phyloP scores from a whole-genome alignment of 352 stramenopile species.

The Globisporangium takayamanum region DNA sequence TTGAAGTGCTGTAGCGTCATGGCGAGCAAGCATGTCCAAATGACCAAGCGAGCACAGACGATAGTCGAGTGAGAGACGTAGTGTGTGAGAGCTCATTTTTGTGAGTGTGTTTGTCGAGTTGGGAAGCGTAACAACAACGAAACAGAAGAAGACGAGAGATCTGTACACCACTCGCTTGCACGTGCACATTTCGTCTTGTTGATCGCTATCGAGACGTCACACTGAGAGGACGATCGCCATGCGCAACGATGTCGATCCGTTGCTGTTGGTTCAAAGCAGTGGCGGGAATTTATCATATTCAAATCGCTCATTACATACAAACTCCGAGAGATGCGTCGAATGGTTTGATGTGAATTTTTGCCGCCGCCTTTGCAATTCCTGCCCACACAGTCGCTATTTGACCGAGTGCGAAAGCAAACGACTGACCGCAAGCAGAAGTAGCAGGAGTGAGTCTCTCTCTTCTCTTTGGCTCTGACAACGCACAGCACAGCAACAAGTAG shows the following conservation, averaged over 20 bases:
- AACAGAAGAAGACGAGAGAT: background rate
- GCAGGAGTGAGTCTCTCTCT: background rate
- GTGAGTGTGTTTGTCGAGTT: background rate
- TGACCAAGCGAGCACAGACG: background rate
- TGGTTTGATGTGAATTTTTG: too few species aligned
- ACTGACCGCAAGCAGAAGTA: background rate
- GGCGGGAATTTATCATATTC: too few species aligned
- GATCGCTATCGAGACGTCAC: too few species aligned
- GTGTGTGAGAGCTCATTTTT: background rate
- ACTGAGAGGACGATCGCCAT: too few species aligned
- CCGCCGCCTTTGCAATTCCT: too few species aligned
- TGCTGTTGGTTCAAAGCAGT: too few species aligned
- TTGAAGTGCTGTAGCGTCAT: conserved; percentile 35
- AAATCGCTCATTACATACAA: too few species aligned
- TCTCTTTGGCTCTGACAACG: background rate
- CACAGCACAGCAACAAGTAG: background rate
- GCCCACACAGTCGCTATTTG: too few species aligned
- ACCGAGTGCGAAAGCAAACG: background rate
- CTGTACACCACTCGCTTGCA: too few species aligned
- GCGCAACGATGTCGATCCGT: too few species aligned
- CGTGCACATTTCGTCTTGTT: too few species aligned
- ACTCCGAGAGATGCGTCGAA: too few species aligned
- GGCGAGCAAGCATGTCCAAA: background rate
- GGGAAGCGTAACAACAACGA: background rate
- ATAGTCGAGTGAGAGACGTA: background rate